Conservation (phyloP, 2,329 filamentous ascomycete genomes). For the Colletotrichum viniferum region DNA sequence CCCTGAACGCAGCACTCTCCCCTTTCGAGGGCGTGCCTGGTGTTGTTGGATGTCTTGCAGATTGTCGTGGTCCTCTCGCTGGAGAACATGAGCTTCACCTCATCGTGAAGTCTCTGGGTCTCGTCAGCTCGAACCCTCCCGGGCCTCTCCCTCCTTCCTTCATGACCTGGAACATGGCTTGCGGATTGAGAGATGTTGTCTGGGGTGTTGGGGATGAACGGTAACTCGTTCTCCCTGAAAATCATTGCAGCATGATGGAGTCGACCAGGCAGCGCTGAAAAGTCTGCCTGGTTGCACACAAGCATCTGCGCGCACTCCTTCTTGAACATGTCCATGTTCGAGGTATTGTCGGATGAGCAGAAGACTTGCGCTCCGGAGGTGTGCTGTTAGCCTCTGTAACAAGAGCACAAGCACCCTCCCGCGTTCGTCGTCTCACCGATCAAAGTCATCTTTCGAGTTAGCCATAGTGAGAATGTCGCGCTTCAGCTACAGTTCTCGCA, state of each 20-base stretch:
- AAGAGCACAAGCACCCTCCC: constrained; percentile 21
- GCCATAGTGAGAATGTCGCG: constrained; percentile 91
- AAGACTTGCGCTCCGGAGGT: not conserved
- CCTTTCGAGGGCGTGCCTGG: constrained; percentile 38
- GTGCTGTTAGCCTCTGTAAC: not conserved
- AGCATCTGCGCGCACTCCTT: constrained; percentile 52
- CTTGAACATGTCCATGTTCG: constrained; percentile 50
- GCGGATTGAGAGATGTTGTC: constrained; percentile 62
- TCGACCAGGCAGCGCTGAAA: constrained; percentile 29
- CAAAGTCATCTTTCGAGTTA: constrained; percentile 83
- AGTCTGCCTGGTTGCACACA: constrained; percentile 27
- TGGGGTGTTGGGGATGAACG: constrained; percentile 84
- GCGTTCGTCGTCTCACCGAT: constrained; percentile 67
- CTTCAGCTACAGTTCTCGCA: constrained; percentile 91
- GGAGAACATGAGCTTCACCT: constrained; percentile 50
- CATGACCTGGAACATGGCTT: constrained; percentile 51
- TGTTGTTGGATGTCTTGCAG: constrained; percentile 60
- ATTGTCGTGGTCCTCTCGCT: constrained; percentile 89
- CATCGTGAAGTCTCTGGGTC: constrained; percentile 45
- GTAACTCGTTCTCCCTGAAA: constrained; percentile 74
- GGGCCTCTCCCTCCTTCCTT: constrained; percentile 60
- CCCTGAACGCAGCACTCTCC: constrained; percentile 25
- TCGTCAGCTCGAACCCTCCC: constrained; percentile 80
- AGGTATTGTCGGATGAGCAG: constrained; percentile 81
- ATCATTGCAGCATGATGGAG: constrained; percentile 63